These are phyloP conservation scores for Teratosphaeria epicoccoides DNA, from an alignment of 2,329 filamentous ascomycete species.

Conservation along the genomic window DNA sequence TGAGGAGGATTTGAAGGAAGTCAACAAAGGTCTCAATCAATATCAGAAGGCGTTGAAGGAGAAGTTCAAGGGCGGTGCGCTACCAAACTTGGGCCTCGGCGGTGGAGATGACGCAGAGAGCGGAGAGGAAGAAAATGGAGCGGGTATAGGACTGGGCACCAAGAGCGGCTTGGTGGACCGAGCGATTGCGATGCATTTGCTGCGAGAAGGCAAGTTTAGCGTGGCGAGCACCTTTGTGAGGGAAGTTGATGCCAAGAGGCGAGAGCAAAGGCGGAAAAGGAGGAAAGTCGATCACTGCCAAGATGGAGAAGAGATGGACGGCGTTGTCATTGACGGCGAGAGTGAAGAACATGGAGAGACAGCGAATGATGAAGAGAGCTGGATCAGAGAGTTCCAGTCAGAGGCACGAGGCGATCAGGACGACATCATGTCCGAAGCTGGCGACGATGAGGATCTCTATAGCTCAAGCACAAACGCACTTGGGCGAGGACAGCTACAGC, in stretches of 20 bases:
- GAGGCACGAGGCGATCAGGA: constrained; percentile 15
- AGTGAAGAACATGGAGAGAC: constrained; percentile 9
- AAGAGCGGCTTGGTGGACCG: constrained; percentile 74
- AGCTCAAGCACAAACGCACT: neutral
- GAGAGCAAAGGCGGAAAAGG: constrained; percentile 1
- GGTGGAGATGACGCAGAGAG: neutral
- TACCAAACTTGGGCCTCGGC: constrained; percentile 61
- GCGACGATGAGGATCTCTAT: constrained; percentile 4
- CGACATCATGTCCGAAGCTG: constrained; percentile 32
- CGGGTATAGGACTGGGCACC: constrained; percentile 58
- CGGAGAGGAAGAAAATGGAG: neutral
- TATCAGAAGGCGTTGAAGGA: constrained; percentile 80
- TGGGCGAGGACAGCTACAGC: constrained; percentile 47
- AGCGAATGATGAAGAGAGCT: neutral
- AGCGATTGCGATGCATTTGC: constrained; percentile 90
- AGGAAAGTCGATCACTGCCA: constrained; percentile 2
- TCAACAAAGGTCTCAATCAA: constrained; percentile 69
- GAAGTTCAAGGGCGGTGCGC: constrained; percentile 57
- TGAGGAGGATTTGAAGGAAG: constrained; percentile 70
- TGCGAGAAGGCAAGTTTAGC: constrained; percentile 85
- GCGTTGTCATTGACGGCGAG: constrained; percentile 4
- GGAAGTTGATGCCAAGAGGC: constrained; percentile 44
- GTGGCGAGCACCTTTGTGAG: constrained; percentile 77
- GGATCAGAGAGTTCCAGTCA: constrained; percentile 1
- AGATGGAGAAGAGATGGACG: constrained; percentile 2